Evolutionary conservation across 2,329 filamentous ascomycete genomes (phyloP).

Genomic region (Lasiodiplodia sp.): DNA sequence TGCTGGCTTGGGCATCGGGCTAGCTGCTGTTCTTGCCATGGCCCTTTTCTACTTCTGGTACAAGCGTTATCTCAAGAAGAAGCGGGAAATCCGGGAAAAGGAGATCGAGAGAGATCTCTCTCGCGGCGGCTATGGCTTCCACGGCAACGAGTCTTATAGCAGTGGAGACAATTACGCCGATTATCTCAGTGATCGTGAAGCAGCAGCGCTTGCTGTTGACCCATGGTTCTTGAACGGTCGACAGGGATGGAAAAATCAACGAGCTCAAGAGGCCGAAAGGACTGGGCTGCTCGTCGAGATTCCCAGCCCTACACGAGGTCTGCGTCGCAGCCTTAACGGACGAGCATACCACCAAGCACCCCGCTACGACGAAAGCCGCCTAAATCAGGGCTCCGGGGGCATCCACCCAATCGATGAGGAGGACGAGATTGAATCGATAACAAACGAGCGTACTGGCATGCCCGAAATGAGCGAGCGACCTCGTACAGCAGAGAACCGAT

Average conservation of each 20-base stretch:
- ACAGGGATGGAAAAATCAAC: slow-evolving; percentile 43
- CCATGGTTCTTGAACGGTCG: slow-evolving; percentile 30
- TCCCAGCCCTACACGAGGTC: slow-evolving; percentile 57
- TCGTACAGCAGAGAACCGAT: slow-evolving; percentile 35
- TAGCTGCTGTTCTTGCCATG: slow-evolving; percentile 51
- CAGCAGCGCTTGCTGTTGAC: slow-evolving; percentile 16
- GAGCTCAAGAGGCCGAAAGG: slow-evolving; percentile 50
- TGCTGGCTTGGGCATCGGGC: slow-evolving; percentile 54
- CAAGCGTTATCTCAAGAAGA: slow-evolving; percentile 48
- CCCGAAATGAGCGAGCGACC: slow-evolving; percentile 40
- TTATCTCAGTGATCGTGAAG: slow-evolving; percentile 21
- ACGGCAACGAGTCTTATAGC: slow-evolving; percentile 4
- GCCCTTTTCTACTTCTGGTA: slow-evolving; percentile 58
- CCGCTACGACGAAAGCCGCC: slow-evolving; percentile 58
- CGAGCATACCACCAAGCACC: slow-evolving; percentile 45
- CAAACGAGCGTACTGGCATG: slow-evolving; percentile 33
- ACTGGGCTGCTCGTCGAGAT: slow-evolving; percentile 57
- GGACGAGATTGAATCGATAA: slow-evolving; percentile 63
- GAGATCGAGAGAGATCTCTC: slow-evolving; percentile 60
- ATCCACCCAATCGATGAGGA: slow-evolving; percentile 71
- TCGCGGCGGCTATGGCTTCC: slow-evolving; percentile 56
- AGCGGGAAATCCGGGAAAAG: slow-evolving; percentile 59
- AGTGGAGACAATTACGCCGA: slow-evolving; percentile 8
- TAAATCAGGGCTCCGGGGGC: slow-evolving; percentile 58
- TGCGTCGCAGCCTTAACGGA: slow-evolving; percentile 50